Evolutionary conservation across 306 rosid genomes (phyloP), one percentile per base, ranked within the genome.

Genomic region (Vigna radiata): DNA sequence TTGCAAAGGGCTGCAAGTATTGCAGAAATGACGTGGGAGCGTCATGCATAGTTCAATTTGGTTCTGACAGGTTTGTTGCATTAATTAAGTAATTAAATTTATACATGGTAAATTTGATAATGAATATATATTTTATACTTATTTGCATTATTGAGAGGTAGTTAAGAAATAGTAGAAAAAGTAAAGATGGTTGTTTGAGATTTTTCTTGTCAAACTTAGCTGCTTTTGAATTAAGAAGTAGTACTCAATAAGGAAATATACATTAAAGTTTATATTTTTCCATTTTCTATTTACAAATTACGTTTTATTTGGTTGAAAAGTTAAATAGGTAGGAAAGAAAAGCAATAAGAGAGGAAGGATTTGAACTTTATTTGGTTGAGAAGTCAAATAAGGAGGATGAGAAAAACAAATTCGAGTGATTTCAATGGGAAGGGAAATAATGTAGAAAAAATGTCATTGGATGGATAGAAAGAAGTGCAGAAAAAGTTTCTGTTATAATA

Each of bases 1-100:
- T 94, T 79, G 97, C 96, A 44, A 92, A 85, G 85, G 97, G 98
- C 31, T 94, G 98, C 86, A 92, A 92, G 86, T 89, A 89, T 83
- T 94, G 98, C 83, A 79, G 81, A 43, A 79, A 81, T 77, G 93
- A 89, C 76, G 81, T 82, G 49, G 91, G 95, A 56, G 90, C 98
- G 76, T 89, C 98, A 44, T 94, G 98, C 81, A 84, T 92, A 75
- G 98, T 94, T 73, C 93, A 90, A 60, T 90, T 86, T 83, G 86
- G 84, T 72, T 75, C 86, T 83, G 93, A 87, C 76, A 94, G 93
- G 98, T 87, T 27, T 63, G 88, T 63, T 69, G 55, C 55, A 25
- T 50, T 63, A 25, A 21, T 65, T 77, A 80, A 67, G 76, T 77
- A 78, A 63, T 66, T 77, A 59, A 75, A 50, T 50, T 18, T 56